Percentiles rank a stretch among this genome's conserved stretches.
phyloP scores from a whole-genome alignment of 2,329 filamentous ascomycete genomes.

The Hypoxylon sp. region DNA sequence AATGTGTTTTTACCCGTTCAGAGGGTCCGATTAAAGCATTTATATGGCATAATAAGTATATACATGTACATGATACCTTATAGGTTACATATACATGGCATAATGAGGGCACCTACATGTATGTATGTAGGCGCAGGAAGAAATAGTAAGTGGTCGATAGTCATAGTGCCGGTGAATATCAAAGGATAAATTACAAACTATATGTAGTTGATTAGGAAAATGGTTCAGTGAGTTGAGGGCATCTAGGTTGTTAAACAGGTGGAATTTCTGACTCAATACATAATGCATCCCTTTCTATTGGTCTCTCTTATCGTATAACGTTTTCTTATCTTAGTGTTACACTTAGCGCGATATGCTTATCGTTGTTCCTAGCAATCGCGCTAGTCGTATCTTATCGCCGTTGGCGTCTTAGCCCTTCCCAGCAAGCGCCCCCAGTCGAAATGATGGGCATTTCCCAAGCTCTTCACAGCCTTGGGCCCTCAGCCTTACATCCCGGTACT shows the following conservation, averaged over 20 bases:
- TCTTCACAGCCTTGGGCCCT: slow-evolving; percentile 20
- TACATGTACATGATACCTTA: not conserved
- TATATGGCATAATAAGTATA: not conserved
- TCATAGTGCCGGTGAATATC: not conserved
- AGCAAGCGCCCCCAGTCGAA: not conserved
- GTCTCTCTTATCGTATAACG: not conserved
- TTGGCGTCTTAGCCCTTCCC: slow-evolving; percentile 4
- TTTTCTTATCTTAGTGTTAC: too few species aligned
- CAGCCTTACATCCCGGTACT: slow-evolving; percentile 14
- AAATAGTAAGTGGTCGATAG: not conserved
- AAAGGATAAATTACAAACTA: not conserved
- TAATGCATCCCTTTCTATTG: not conserved
- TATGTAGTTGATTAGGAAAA: too few species aligned
- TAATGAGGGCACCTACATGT: not conserved
- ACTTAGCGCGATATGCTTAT: not conserved
- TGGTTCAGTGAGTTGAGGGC: not conserved
- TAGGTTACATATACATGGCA: not conserved
- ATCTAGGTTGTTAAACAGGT: too few species aligned
- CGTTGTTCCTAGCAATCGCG: not conserved
- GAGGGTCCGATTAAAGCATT: not conserved
- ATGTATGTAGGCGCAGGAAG: not conserved
- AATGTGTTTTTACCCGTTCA: not conserved
- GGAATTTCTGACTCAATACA: not conserved
- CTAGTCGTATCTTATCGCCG: slow-evolving; percentile 5
- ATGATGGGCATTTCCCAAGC: not conserved